Evolutionary conservation across 2,329 filamentous ascomycete genomes (phyloP).

Genomic region (Arthrobotrys conoides): DNA sequence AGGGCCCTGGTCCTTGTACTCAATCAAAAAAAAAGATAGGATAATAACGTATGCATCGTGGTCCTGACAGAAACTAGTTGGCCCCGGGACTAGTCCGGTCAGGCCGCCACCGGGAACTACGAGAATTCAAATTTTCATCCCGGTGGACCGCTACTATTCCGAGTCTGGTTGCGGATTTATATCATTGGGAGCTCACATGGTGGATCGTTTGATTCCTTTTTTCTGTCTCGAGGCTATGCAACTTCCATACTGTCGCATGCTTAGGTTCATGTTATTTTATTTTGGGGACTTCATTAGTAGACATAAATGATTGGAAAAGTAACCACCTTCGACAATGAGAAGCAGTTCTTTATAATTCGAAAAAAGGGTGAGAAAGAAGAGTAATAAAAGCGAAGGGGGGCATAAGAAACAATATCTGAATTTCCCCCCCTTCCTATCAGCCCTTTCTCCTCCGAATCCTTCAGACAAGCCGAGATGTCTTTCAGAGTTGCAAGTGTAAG

Average conservation of each 20-base stretch:
- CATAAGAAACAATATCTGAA: conserved; percentile 9
- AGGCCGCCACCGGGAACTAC: conserved; percentile 3
- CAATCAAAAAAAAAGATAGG: conserved; percentile 45
- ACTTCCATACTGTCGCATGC: conserved; percentile 13
- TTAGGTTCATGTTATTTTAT: conserved; percentile 3
- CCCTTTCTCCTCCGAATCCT: background rate
- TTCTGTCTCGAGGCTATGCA: background rate
- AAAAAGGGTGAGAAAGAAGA: background rate
- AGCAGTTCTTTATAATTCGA: conserved; percentile 9
- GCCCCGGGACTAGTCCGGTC: conserved; percentile 8
- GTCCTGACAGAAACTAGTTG: too few species aligned
- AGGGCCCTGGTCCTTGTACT: conserved; percentile 13
- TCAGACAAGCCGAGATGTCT: background rate
- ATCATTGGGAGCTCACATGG: background rate
- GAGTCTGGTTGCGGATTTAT: background rate
- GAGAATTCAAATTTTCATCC: conserved; percentile 7
- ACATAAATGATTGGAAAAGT: conserved; percentile 32
- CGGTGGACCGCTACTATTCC: conserved; percentile 21
- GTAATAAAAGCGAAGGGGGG: background rate
- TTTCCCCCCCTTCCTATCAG: background rate
- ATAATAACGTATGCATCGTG: conserved; percentile 17
- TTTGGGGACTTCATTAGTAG: conserved; percentile 31
- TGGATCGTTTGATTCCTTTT: background rate
- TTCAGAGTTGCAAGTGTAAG: conserved; percentile 3
- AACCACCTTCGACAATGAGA: conserved; percentile 2